phyloP scores from a whole-genome alignment of 139 green algal species.

The Tetraselmis striata region DNA sequence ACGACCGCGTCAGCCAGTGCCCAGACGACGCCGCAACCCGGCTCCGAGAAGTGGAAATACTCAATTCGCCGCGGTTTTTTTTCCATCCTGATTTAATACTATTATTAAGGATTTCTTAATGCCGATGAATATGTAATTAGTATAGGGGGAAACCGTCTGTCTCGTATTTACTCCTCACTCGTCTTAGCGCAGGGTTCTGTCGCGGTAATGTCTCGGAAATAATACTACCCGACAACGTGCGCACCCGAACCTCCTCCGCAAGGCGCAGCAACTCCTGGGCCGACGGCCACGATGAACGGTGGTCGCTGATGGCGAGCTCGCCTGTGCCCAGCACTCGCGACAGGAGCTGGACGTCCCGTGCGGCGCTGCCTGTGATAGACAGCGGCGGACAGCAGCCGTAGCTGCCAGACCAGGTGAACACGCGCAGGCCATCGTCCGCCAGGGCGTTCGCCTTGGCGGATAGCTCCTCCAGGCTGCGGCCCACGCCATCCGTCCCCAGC shows the following conservation, averaged over 20 bases:
- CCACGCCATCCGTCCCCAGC: constrained; percentile 30
- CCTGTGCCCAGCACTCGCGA: constrained; percentile 33
- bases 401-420: constrained; percentile 28
- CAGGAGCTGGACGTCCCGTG: constrained; percentile 26
- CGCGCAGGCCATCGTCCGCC: constrained; percentile 26
- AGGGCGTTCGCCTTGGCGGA: constrained; percentile 28
- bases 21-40: no score
- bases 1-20: no score
- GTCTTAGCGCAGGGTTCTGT: no score
- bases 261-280: constrained; percentile 19
- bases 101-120: no score
- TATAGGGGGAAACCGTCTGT: no score
- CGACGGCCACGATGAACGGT: constrained; percentile 26
- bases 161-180: no score
- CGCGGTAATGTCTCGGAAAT: no score
- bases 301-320: constrained; percentile 41
- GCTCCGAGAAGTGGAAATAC: no score
- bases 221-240: no score
- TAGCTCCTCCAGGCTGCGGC: constrained; percentile 28
- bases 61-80: no score
- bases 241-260: constrained; percentile 28
- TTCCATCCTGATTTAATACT: no score
- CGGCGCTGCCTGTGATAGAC: constrained; percentile 27
- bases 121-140: no score
- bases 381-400: constrained; percentile 23